phyloP scores from a whole-genome alignment of 2,329 filamentous ascomycete species.

The Talaromyces marneffei region DNA sequence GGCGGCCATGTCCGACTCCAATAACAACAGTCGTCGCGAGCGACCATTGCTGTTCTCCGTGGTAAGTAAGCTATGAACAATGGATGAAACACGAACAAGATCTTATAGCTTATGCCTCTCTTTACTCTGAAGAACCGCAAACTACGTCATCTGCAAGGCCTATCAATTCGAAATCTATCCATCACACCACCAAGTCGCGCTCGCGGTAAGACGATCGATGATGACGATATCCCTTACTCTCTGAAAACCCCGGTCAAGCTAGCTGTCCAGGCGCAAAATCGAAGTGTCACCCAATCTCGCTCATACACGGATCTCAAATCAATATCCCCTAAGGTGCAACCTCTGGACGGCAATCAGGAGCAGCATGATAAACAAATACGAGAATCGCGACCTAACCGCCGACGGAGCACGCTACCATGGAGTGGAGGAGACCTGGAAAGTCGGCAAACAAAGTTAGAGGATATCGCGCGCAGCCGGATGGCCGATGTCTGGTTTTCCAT shows the following conservation, averaged over 20 bases:
- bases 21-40: slow-evolving; percentile 32
- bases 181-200: slow-evolving; percentile 52
- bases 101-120: slow-evolving; percentile 17
- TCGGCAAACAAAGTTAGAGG: slow-evolving; percentile 70
- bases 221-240: slow-evolving; percentile 63
- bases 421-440: slow-evolving; percentile 52
- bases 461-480: slow-evolving; percentile 63
- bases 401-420: slow-evolving; percentile 60
- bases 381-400: slow-evolving; percentile 29
- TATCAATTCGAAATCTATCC: slow-evolving; percentile 79
- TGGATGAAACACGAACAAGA: background rate
- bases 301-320: slow-evolving; percentile 51
- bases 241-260: slow-evolving; percentile 64
- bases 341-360: slow-evolving; percentile 17
- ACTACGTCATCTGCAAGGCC: slow-evolving; percentile 77
- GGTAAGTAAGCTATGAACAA: slow-evolving; percentile 9
- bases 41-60: slow-evolving; percentile 47
- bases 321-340: slow-evolving; percentile 18
- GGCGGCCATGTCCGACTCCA: slow-evolving; percentile 12
- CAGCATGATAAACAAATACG: slow-evolving; percentile 17
- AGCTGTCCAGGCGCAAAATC: slow-evolving; percentile 46
- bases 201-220: slow-evolving; percentile 64
- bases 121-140: slow-evolving; percentile 64
- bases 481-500: slow-evolving; percentile 87
- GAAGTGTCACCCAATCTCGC: slow-evolving; percentile 50